Conservation (phyloP, 371 early-diverging fungal genomes). For the Mucor velutinosus region DNA sequence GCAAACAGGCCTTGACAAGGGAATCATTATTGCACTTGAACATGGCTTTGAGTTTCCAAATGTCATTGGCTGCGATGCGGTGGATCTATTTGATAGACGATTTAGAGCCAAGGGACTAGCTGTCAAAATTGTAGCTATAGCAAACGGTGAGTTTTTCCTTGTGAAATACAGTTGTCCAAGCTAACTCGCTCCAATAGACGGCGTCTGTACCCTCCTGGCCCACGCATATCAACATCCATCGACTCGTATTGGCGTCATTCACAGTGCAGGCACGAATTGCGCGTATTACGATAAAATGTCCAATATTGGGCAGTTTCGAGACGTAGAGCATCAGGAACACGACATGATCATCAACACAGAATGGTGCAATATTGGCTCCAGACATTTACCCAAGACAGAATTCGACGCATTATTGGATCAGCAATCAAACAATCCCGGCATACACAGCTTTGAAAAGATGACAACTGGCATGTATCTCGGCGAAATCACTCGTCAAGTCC, state of each 20-base stretch:
- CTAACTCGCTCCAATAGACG: conserved; percentile 54
- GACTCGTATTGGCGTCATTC: conserved; percentile 87
- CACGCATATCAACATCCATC: conserved; percentile 85
- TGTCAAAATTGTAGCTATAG: conserved; percentile 51
- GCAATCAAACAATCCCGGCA: conserved; percentile 71
- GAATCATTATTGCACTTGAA: conserved; percentile 43
- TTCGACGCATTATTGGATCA: conserved; percentile 82
- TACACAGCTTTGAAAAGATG: conserved; percentile 91
- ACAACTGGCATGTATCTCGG: conserved; percentile 84
- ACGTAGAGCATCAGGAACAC: neutral
- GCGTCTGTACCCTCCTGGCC: conserved; percentile 89
- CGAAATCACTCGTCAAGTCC: conserved; percentile 24
- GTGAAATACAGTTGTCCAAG: neutral
- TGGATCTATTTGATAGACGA: conserved; percentile 37
- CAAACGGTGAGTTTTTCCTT: conserved; percentile 35
- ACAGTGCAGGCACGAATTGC: conserved; percentile 95
- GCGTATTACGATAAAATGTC: conserved; percentile 70
- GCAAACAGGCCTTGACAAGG: conserved; percentile 46
- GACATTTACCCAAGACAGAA: conserved; percentile 70
- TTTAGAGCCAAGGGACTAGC: conserved; percentile 43
- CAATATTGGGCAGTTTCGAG: conserved; percentile 29
- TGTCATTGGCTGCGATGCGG: conserved; percentile 43
- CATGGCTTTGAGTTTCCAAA: conserved; percentile 52
- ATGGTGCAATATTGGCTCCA: conserved; percentile 75
- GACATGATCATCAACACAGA: conserved; percentile 92